Conservation (phyloP, 345 rosid genomes). For the Hibiscus syriacus region DNA sequence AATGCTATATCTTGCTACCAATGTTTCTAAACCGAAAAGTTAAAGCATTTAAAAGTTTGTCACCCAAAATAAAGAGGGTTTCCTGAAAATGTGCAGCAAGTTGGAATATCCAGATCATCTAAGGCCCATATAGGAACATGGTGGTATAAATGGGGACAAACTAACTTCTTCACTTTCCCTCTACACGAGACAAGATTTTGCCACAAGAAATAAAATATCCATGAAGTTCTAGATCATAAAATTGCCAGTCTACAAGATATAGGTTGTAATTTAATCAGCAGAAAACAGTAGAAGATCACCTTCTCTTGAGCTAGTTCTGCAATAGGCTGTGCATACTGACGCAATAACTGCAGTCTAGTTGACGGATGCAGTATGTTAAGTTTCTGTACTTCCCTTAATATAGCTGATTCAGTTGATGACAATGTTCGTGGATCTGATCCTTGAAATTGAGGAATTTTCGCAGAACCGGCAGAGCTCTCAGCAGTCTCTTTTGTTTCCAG, state of each 20-base stretch:
- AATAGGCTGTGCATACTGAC: slow-evolving; percentile 44
- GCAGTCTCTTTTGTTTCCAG: slow-evolving; percentile 24
- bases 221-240: too few species aligned
- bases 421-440: slow-evolving; percentile 24
- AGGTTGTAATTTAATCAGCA: not conserved
- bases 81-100: too few species aligned
- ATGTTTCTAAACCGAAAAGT: too few species aligned
- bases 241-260: too few species aligned
- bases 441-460: slow-evolving; percentile 19
- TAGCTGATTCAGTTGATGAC: slow-evolving; percentile 24
- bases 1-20: too few species aligned
- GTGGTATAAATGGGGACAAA: not conserved
- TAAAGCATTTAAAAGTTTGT: too few species aligned
- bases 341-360: slow-evolving; percentile 44
- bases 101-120: too few species aligned
- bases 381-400: slow-evolving; percentile 44
- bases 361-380: slow-evolving; percentile 46
- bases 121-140: not conserved
- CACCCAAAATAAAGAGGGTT: too few species aligned
- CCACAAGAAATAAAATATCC: too few species aligned
- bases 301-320: slow-evolving; percentile 52
- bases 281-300: slow-evolving; percentile 25
- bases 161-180: not conserved
- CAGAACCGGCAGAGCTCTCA: too few species aligned
- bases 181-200: not conserved